Percentiles rank a stretch among this genome's conserved stretches.
These are phyloP conservation scores for Phytophthora pini DNA, from an alignment of 352 stramenopile genomes.

Conservation along the genomic window DNA sequence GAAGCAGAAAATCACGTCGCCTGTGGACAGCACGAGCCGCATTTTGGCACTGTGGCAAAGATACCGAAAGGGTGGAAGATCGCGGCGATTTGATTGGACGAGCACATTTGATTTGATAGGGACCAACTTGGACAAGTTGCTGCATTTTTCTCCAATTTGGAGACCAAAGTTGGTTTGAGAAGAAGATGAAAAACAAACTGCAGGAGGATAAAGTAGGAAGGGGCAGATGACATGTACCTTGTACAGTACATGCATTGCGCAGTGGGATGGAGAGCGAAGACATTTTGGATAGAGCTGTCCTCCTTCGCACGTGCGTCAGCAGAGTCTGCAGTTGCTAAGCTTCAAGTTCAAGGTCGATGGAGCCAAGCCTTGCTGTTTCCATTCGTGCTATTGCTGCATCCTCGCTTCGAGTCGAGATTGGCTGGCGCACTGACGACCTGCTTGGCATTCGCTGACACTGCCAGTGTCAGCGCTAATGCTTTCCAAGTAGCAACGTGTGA, in stretches of 20 bases:
- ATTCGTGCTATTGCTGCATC: too few relatives aligned
- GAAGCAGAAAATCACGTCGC: constrained; percentile 24
- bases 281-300: neutral
- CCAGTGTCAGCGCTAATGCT: too few relatives aligned
- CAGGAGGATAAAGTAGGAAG: neutral
- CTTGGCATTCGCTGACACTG: too few relatives aligned
- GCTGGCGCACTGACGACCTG: too few relatives aligned
- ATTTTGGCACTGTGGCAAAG: constrained; percentile 15
- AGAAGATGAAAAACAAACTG: too few relatives aligned
- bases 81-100: constrained; percentile 17
- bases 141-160: neutral
- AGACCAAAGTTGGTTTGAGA: too few relatives aligned
- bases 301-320: constrained; percentile 6
- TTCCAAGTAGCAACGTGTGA: too few relatives aligned
- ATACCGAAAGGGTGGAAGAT: constrained; percentile 16
- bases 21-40: constrained; percentile 27
- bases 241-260: neutral
- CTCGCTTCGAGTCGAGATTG: neutral
- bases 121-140: neutral
- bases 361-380: too few relatives aligned
- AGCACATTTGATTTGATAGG: constrained; percentile 25
- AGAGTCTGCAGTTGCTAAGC: neutral
- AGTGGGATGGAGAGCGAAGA: constrained; percentile 9
- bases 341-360: neutral
- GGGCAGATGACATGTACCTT: neutral